Conservation (phyloP, 495 filamentous ascomycete genomes). For the Penicillium egyptiacum region DNA sequence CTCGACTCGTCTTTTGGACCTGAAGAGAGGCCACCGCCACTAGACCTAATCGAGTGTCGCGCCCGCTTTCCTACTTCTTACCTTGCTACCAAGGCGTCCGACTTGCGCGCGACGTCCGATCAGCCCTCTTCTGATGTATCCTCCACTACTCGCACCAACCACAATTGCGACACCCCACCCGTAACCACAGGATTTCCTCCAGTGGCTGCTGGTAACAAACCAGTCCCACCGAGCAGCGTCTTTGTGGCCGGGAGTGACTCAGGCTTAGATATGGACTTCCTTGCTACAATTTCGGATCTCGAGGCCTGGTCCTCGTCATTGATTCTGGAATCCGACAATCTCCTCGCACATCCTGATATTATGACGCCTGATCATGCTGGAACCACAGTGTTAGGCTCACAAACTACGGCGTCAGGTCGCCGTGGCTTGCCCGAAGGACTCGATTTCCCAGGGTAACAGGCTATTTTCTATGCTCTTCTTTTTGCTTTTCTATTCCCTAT, state of each 20-base stretch:
- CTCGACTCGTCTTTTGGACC: neutral
- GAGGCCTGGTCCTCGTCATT: neutral
- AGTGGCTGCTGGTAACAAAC: neutral
- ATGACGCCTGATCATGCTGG: neutral
- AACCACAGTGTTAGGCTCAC: no score
- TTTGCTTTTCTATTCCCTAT: no score
- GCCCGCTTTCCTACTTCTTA: neutral
- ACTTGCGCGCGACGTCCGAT: neutral
- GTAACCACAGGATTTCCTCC: neutral
- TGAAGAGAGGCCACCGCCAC: neutral
- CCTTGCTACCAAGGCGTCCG: neutral
- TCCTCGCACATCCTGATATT: neutral
- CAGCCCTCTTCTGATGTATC: neutral
- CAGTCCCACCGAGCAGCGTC: neutral
- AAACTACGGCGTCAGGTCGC: no score
- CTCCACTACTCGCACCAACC: neutral
- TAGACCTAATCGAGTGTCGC: neutral
- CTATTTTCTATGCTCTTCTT: no score
- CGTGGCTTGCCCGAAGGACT: no score
- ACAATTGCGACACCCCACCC: neutral
- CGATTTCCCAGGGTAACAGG: no score
- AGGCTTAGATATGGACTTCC: neutral
- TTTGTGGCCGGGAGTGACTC: neutral
- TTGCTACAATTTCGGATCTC: neutral
- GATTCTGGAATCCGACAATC: neutral